These are phyloP conservation scores for Prunella vulgaris DNA, from an alignment of 257 asterid genomes.

Conservation along the genomic window DNA sequence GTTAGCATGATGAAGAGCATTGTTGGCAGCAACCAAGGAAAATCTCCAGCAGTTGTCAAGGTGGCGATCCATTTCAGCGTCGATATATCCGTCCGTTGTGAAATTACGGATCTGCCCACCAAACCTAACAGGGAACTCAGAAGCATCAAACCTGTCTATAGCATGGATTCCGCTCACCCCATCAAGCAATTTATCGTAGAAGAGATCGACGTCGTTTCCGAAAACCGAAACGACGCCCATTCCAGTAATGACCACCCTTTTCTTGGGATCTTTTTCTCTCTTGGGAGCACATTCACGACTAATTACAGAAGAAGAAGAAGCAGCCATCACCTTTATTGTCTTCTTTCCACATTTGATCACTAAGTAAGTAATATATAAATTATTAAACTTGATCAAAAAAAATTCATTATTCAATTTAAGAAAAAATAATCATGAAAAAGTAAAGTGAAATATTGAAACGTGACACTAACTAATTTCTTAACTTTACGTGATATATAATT, in stretches of 20 bases:
- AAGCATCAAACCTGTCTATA: not conserved
- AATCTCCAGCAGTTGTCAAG: not conserved
- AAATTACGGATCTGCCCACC: not conserved
- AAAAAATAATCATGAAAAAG: too few species aligned
- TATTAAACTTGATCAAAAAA: too few species aligned
- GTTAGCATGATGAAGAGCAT: not conserved
- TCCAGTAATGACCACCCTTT: not conserved
- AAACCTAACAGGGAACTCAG: not conserved
- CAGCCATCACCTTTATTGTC: not conserved
- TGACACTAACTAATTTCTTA: too few species aligned
- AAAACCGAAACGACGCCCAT: not conserved
- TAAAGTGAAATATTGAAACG: too few species aligned
- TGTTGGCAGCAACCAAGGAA: not conserved
- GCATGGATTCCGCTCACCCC: not conserved
- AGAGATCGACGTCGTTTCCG: not conserved
- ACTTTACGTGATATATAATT: too few species aligned
- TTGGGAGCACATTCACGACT: not conserved
- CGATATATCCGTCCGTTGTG: not conserved
- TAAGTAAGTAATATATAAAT: too few species aligned
- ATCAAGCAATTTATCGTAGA: not conserved
- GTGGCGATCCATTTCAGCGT: not conserved
- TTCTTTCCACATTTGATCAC: not conserved
- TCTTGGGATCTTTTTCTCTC: not conserved
- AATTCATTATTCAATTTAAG: too few species aligned
- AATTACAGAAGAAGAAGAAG: too few species aligned